phyloP scores from a whole-genome alignment of 768 basidiomycete genomes.

The Boletellus ananas region DNA sequence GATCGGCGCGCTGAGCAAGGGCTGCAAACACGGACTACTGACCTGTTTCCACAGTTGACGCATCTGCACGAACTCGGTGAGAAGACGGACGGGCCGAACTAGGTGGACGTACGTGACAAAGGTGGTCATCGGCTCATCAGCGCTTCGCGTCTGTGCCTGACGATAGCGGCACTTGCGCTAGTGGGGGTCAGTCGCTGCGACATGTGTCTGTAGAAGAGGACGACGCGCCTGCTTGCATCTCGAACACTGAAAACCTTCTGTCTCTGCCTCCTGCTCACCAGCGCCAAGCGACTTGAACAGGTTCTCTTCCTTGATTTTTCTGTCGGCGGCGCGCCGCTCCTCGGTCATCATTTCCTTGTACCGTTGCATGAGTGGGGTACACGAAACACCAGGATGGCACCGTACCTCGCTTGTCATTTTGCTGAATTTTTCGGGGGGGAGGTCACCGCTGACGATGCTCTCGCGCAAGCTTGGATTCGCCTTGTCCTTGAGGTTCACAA shows the following conservation, averaged over 20 bases:
- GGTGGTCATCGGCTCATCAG: conserved; percentile 99
- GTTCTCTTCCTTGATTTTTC: conserved; percentile 79
- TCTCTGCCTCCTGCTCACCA: conserved; percentile 87
- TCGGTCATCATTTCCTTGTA: conserved; percentile 92
- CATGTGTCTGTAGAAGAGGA: not conserved
- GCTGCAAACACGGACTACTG: conserved; percentile 7
- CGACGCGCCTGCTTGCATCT: conserved; percentile 80
- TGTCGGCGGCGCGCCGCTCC: conserved; percentile 80
- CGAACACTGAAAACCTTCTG: conserved; percentile 95
- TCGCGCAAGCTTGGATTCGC: conserved; percentile 84
- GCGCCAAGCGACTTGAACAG: conserved; percentile 90
- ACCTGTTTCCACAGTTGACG: conserved; percentile 63
- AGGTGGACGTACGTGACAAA: conserved; percentile 71
- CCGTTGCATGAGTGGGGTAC: not conserved
- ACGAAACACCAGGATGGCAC: not conserved
- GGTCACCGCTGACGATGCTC: conserved; percentile 78
- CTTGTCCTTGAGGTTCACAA: conserved; percentile 94
- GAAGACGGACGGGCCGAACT: not conserved
- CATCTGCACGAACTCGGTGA: conserved; percentile 40
- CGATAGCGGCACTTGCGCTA: conserved; percentile 87
- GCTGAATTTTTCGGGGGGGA: conserved; percentile 65
- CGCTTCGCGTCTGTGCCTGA: conserved; percentile 95
- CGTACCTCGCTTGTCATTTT: conserved; percentile 77
- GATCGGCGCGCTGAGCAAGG: not conserved
- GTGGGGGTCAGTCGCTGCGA: conserved; percentile 1